Conservation (phyloP, 1,284 basidiomycete genomes). For the Pterulicium gracile region DNA sequence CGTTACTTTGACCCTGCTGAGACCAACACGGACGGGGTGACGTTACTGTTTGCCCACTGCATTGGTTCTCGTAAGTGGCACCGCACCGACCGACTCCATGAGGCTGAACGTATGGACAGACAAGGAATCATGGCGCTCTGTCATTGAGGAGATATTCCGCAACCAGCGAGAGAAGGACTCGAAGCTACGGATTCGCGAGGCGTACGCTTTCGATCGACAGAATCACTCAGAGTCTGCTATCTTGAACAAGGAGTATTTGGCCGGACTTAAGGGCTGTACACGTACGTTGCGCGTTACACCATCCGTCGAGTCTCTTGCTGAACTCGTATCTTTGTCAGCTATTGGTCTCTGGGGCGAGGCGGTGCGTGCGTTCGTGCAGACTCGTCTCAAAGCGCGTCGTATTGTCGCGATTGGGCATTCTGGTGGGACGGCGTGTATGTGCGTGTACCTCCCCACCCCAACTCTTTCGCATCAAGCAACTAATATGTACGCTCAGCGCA, state of each 20-base stretch:
- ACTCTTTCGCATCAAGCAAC: slow-evolving; percentile 9
- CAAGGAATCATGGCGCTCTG: slow-evolving; percentile 42
- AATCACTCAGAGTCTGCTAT: slow-evolving; percentile 42
- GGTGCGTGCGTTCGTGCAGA: slow-evolving; percentile 24
- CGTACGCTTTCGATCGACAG: slow-evolving; percentile 42
- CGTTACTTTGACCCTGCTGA: slow-evolving; percentile 1
- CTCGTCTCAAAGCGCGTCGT: slow-evolving; percentile 24
- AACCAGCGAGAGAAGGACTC: slow-evolving; percentile 15
- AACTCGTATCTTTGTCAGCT: slow-evolving; percentile 17
- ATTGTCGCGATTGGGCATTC: slow-evolving; percentile 33
- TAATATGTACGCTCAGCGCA: slow-evolving; percentile 13
- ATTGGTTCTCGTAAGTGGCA: slow-evolving; percentile 22
- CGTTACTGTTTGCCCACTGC: slow-evolving; percentile 19
- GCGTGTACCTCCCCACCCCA: slow-evolving; percentile 10
- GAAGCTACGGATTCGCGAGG: slow-evolving; percentile 28
- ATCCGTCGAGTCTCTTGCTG: slow-evolving; percentile 1
- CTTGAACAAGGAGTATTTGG: slow-evolving; percentile 27
- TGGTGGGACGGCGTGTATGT: slow-evolving; percentile 32
- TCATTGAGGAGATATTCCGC: slow-evolving; percentile 27
- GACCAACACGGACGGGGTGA: slow-evolving; percentile 14
- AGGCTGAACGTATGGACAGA: slow-evolving; percentile 26
- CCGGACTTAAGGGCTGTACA: neutral
- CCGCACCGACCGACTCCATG: neutral
- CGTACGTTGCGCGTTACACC: neutral
- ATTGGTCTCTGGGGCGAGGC: slow-evolving; percentile 30